Percentiles rank a stretch among this genome's conserved stretches.
Conservation (phyloP, 495 filamentous ascomycete species). For the Pyrenula aspistea region DNA sequence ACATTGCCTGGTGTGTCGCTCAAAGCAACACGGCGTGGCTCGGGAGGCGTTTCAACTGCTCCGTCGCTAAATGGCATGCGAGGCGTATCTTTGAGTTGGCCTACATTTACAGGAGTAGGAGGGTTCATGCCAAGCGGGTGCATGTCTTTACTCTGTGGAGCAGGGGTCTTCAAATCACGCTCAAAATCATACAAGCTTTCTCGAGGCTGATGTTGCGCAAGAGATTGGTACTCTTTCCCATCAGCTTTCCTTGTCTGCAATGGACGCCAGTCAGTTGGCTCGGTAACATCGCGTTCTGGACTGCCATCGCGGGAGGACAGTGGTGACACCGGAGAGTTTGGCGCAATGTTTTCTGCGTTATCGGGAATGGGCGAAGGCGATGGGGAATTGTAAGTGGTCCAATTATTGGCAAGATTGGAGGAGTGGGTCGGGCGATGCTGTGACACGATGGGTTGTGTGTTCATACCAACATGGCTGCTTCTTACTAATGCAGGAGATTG, state of each 20-base stretch:
- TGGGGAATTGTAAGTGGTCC: neutral
- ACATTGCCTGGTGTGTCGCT: slow-evolving; percentile 17
- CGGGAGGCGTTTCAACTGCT: slow-evolving; percentile 8
- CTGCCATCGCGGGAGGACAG: neutral
- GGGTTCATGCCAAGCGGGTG: slow-evolving; percentile 42
- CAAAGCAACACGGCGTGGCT: slow-evolving; percentile 17
- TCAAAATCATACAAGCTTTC: slow-evolving; percentile 34
- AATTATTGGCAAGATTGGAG: neutral
- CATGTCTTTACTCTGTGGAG: slow-evolving; percentile 27
- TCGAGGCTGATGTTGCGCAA: slow-evolving; percentile 12
- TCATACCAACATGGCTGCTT: neutral
- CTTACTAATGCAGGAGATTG: neutral
- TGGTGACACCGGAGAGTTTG: neutral
- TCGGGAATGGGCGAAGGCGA: neutral
- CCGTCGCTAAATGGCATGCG: slow-evolving; percentile 1
- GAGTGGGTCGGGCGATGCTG: neutral
- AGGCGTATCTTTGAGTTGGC: slow-evolving; percentile 7
- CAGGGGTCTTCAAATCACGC: slow-evolving; percentile 19
- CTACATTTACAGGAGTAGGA: slow-evolving; percentile 32
- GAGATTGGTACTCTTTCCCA: slow-evolving; percentile 18
- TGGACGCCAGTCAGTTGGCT: neutral
- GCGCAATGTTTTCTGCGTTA: neutral
- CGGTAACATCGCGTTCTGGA: neutral
- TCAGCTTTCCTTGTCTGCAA: slow-evolving; percentile 23
- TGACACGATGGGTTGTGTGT: neutral